These are phyloP conservation scores for Myrica gale DNA, from an alignment of 306 rosid species.

Conservation along the genomic window DNA sequence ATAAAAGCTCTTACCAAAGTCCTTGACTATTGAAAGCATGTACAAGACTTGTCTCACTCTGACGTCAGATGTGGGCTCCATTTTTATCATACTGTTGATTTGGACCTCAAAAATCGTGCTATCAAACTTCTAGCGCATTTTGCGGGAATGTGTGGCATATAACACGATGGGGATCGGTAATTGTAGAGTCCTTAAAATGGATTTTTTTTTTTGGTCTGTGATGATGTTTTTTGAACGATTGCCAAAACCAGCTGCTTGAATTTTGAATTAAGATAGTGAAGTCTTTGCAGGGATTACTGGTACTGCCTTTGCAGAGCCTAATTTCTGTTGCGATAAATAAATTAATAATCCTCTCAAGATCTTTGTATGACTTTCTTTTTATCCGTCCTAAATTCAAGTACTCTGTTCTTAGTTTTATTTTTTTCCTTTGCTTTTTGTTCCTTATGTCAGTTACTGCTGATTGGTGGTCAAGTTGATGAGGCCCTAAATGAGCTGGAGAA, in stretches of 20 bases:
- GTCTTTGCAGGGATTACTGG: not conserved
- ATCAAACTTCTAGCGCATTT: not conserved
- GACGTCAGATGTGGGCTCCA: not conserved
- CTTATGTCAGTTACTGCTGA: constrained; percentile 58
- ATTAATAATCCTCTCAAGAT: not conserved
- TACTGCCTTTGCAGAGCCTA: not conserved
- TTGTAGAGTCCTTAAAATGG: not conserved
- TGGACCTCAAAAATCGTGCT: not conserved
- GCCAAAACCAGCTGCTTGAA: not conserved
- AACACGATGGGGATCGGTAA: not conserved
- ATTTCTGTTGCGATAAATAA: not conserved
- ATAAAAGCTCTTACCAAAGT: not conserved
- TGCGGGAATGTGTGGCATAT: not conserved
- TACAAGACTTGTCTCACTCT: not conserved
- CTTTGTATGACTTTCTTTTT: not conserved
- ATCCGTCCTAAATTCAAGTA: not conserved
- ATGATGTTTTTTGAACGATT: not conserved
- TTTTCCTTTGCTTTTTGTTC: constrained; percentile 5
- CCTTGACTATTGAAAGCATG: not conserved
- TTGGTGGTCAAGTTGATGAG: constrained; percentile 65
- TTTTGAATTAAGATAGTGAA: not conserved
- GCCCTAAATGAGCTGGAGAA: constrained; percentile 54
- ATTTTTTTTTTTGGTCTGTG: not conserved
- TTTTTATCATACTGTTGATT: not conserved
- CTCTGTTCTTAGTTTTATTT: not conserved